Evolutionary conservation across 2,329 filamentous ascomycete species (phyloP), one percentile per base, ranked within the genome.

Genomic region (Truncatella angustata): DNA sequence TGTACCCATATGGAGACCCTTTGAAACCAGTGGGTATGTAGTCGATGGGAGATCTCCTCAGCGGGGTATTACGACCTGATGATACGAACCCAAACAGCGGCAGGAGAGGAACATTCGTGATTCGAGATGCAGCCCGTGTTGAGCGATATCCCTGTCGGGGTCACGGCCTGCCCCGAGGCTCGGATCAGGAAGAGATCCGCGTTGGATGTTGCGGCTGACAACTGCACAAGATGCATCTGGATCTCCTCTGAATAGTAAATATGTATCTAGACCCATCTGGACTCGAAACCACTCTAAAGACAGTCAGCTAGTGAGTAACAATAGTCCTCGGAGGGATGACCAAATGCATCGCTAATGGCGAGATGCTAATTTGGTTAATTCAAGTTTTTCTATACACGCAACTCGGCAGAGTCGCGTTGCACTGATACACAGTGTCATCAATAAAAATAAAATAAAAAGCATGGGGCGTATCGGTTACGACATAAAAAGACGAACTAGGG

Each of bases 181-280:
- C 40, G 40, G 40, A 43, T 24, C 40, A 43, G 40, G 40, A n/a
- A 23, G n/a, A 20, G 40, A 43, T 43, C 40, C 40, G 40, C 40
- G n/a, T 10, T 2, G 40, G 7, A 43, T 32, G 14, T 43, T 43
- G 40, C 40, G 40, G 40, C 40, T 43, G 40, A 43, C 12, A 20
- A 26, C 7, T 32, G 28, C 28, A 14, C 28, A 32, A 32, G 28
- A 32, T 32, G 28, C 28, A 9, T 7, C 28, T 32, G n/a, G n/a
- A n/a, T n/a, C n/a, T n/a, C n/a, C n/a, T n/a, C n/a, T n/a, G n/a
- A n/a, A n/a, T n/a, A n/a, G n/a, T n/a, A n/a, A n/a, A n/a, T n/a
- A n/a, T n/a, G n/a, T n/a, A n/a, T n/a, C n/a, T n/a, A n/a, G n/a
- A n/a, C n/a, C n/a, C n/a, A n/a, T n/a, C n/a, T n/a, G n/a, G n/a